Conservation (phyloP, 2,329 filamentous ascomycete genomes). For the Capronia epimyces region DNA sequence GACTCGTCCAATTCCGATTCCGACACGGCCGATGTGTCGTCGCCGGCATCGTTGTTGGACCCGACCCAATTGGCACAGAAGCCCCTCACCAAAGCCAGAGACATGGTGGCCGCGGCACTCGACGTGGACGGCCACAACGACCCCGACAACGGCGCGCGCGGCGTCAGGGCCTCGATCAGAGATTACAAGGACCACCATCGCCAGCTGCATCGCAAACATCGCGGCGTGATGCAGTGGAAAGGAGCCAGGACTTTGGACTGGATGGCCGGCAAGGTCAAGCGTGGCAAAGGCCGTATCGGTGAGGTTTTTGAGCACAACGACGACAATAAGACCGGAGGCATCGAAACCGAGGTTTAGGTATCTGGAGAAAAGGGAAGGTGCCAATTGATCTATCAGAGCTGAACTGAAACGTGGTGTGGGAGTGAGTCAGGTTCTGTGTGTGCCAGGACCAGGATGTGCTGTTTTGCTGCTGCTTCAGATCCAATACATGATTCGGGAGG, state of each 20-base stretch:
- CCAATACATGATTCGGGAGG: no score
- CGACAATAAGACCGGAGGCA: slow-evolving; percentile 41
- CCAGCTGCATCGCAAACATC: slow-evolving; percentile 61
- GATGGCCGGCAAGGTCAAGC: slow-evolving; percentile 55
- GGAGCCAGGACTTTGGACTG: slow-evolving; percentile 52
- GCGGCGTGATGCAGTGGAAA: slow-evolving; percentile 71
- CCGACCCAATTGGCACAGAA: slow-evolving; percentile 14
- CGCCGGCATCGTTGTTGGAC: slow-evolving; percentile 5
- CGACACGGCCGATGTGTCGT: slow-evolving; percentile 11
- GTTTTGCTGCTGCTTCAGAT: no score
- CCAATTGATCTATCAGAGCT: no score
- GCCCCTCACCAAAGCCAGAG: slow-evolving; percentile 13
- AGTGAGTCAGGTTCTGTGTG: no score
- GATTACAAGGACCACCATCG: slow-evolving; percentile 64
- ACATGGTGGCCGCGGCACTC: slow-evolving; percentile 11
- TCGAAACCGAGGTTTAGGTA: slow-evolving; percentile 68
- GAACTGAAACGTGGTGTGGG: no score
- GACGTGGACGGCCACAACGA: slow-evolving; percentile 27
- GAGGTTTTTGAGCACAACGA: slow-evolving; percentile 54
- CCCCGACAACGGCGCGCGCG: slow-evolving; percentile 25
- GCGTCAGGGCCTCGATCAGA: slow-evolving; percentile 45
- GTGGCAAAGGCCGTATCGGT: slow-evolving; percentile 43
- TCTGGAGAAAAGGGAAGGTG: no score
- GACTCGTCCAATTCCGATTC: slow-evolving; percentile 8
- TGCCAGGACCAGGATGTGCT: no score